A percentile compares a stretch with the other conserved stretches of the same genome.
These are phyloP conservation scores for Linum lewisii DNA, from an alignment of 345 rosid species.

Conservation along the genomic window DNA sequence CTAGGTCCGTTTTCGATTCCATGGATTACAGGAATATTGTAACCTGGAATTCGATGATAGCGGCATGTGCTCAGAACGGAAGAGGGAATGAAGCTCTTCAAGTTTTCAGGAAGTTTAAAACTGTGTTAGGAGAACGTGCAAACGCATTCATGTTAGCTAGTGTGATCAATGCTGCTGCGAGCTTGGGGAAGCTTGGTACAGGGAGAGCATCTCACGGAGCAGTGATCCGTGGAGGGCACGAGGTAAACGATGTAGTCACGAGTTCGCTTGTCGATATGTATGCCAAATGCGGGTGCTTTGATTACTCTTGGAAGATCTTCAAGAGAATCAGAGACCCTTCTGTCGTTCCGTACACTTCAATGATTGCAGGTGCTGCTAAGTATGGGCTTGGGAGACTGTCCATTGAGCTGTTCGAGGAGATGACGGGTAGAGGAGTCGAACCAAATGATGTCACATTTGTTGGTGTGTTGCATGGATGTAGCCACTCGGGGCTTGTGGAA, in stretches of 20 bases:
- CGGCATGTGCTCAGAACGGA: constrained; percentile 60
- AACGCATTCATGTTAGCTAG: constrained; percentile 66
- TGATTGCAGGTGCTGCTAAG: constrained; percentile 53
- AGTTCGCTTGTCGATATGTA: constrained; percentile 77
- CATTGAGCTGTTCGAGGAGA: constrained; percentile 38
- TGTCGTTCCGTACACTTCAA: constrained; percentile 60
- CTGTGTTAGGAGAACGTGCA: constrained; percentile 16
- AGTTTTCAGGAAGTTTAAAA: constrained; percentile 42
- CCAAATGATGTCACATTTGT: constrained; percentile 69
- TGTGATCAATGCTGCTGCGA: constrained; percentile 60
- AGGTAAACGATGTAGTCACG: constrained; percentile 44
- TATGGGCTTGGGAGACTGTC: constrained; percentile 46
- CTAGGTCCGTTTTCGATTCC: constrained; percentile 53
- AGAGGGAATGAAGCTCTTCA: constrained; percentile 55
- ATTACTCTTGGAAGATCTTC: constrained; percentile 50
- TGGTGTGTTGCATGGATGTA: constrained; percentile 64
- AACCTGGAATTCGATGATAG: constrained; percentile 72
- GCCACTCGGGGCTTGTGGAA: constrained; percentile 69
- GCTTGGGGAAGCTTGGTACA: constrained; percentile 47
- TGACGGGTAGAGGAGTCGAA: constrained; percentile 40
- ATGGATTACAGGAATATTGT: constrained; percentile 55
- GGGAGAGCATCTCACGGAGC: constrained; percentile 63
- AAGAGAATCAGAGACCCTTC: constrained; percentile 36
- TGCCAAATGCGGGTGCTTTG: constrained; percentile 55
- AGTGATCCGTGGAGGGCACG: constrained; percentile 35